These are phyloP conservation scores for Pyrenochaeta sp. DNA, from an alignment of 2,329 filamentous ascomycete genomes.

Conservation along the genomic window DNA sequence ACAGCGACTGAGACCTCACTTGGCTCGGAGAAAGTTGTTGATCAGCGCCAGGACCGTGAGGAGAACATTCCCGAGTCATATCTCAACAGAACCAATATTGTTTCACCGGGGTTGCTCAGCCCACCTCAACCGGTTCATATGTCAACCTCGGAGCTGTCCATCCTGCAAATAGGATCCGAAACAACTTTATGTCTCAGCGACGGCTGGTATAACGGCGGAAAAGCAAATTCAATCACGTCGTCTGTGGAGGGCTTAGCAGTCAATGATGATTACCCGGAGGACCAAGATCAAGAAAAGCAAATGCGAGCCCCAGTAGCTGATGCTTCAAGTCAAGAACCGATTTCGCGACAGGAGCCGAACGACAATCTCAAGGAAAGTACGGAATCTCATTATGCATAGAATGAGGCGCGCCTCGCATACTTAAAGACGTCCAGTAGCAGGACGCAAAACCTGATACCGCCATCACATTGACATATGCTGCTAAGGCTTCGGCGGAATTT, in stretches of 20 bases:
- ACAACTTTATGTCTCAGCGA: not conserved
- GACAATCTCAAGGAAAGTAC: too few species aligned
- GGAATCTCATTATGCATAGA: too few species aligned
- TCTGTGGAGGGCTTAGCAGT: not conserved
- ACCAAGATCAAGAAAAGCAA: too few species aligned
- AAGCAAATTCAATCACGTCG: not conserved
- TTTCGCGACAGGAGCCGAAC: too few species aligned
- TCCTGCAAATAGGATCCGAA: not conserved
- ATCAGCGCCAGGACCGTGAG: not conserved
- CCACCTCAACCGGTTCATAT: not conserved
- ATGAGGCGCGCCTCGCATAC: too few species aligned
- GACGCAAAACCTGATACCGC: too few species aligned
- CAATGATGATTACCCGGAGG: not conserved
- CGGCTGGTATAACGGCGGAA: not conserved
- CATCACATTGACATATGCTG: too few species aligned
- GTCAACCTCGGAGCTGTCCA: not conserved
- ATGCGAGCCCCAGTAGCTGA: too few species aligned
- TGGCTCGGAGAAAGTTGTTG: not conserved
- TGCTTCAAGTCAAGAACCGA: too few species aligned
- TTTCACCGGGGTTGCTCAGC: not conserved
- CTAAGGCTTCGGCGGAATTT: too few species aligned
- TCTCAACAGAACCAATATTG: not conserved
- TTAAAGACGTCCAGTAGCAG: too few species aligned
- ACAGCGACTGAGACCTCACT: not conserved
- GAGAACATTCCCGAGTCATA: not conserved